Evolutionary conservation across 2,329 filamentous ascomycete species (phyloP).

Genomic region (Ceratocystis variospora): DNA sequence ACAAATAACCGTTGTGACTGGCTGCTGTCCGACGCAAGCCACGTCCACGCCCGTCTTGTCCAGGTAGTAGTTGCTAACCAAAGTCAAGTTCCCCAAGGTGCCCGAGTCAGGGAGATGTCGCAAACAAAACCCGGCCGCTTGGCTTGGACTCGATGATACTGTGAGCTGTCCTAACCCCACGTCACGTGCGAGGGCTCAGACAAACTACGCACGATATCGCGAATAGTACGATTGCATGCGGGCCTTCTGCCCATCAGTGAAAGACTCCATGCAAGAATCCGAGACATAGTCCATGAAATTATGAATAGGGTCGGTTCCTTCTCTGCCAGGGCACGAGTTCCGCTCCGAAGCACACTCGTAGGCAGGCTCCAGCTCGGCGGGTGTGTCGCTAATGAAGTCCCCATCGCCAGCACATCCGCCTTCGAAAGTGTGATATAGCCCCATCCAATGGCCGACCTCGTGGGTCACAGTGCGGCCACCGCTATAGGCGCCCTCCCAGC

Average conservation of each 20-base stretch:
- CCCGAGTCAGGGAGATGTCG: not conserved
- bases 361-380: slow-evolving; percentile 26
- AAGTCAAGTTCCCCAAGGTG: too few species aligned
- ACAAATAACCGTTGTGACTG: too few species aligned
- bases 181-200: too few species aligned
- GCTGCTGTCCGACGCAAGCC: too few species aligned
- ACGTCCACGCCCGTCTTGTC: too few species aligned
- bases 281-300: slow-evolving; percentile 32
- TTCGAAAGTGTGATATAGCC: slow-evolving; percentile 36
- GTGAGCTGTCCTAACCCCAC: too few species aligned
- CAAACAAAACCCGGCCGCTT: not conserved
- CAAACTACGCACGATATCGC: slow-evolving; percentile 13
- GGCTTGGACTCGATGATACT: too few species aligned
- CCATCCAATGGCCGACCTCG: slow-evolving; percentile 38
- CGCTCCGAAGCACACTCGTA: slow-evolving; percentile 28
- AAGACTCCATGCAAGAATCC: slow-evolving; percentile 34
- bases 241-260: slow-evolving; percentile 30
- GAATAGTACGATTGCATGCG: slow-evolving; percentile 18
- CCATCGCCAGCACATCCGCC: slow-evolving; percentile 28
- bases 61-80: too few species aligned
- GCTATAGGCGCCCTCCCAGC: slow-evolving; percentile 27
- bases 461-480: slow-evolving; percentile 28
- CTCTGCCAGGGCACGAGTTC: slow-evolving; percentile 26
- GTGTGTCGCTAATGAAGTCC: slow-evolving; percentile 31
- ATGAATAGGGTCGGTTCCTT: slow-evolving; percentile 28